phyloP scores from a whole-genome alignment of 805 yeast species.

The Danielia oregonensis region DNA sequence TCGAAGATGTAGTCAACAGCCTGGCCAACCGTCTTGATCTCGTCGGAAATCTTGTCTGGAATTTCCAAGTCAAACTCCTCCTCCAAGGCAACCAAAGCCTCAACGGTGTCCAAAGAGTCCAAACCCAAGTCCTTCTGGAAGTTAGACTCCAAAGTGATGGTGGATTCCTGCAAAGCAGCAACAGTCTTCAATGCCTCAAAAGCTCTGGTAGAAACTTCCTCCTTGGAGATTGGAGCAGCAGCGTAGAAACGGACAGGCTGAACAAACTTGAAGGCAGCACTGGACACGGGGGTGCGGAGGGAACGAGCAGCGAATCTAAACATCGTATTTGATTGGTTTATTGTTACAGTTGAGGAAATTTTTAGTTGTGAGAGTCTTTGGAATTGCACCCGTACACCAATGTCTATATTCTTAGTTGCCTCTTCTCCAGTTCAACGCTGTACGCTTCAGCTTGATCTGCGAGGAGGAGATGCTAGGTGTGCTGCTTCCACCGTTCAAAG shows the following conservation, averaged over 20 bases:
- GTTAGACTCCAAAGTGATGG: constrained; percentile 43
- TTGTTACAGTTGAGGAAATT: not conserved
- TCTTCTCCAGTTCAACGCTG: constrained; percentile 39
- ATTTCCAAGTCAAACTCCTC: constrained; percentile 69
- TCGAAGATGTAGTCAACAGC: constrained; percentile 82
- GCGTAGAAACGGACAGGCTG: constrained; percentile 51
- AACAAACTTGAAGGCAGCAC: constrained; percentile 12
- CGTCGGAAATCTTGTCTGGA: constrained; percentile 90
- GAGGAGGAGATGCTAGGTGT: constrained; percentile 7
- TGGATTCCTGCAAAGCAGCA: constrained; percentile 44
- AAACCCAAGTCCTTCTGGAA: constrained; percentile 75
- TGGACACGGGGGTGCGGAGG: constrained; percentile 28
- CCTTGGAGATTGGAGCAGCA: constrained; percentile 62
- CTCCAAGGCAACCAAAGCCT: constrained; percentile 93
- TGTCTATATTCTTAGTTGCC: constrained; percentile 1
- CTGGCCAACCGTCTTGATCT: constrained; percentile 88
- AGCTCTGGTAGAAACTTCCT: constrained; percentile 80
- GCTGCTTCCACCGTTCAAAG: constrained; percentile 8
- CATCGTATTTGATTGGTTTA: constrained; percentile 28
- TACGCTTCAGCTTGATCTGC: constrained; percentile 20
- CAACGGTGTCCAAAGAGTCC: constrained; percentile 93
- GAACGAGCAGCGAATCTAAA: constrained; percentile 52
- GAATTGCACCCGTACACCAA: constrained; percentile 1
- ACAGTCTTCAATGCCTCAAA: constrained; percentile 68
- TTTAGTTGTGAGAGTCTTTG: constrained; percentile 1